A percentile compares a stretch with the other conserved stretches of the same genome.
These are phyloP conservation scores for Helichrysum umbraculigerum DNA, from an alignment of 129 eudicot genomes.

Conservation along the genomic window DNA sequence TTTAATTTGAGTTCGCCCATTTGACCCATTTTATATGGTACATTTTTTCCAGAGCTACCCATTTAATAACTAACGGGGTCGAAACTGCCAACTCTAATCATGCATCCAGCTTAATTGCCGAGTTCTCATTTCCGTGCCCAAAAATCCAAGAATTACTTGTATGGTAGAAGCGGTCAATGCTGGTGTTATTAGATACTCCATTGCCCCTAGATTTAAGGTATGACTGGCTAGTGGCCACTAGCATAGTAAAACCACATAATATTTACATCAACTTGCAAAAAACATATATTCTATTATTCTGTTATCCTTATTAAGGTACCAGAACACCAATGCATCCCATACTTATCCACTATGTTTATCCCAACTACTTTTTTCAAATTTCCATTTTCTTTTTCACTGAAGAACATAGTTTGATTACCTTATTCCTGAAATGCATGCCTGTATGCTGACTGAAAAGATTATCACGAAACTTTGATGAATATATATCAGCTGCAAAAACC, in stretches of 20 bases:
- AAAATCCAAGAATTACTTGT: neutral
- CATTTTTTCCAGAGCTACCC: neutral
- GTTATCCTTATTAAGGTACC: slow-evolving; percentile 17
- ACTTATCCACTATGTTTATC: slow-evolving; percentile 13
- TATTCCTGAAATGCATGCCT: slow-evolving; percentile 84
- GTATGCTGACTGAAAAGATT: slow-evolving; percentile 59
- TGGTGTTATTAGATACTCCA: neutral
- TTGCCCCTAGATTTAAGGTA: slow-evolving; percentile 4
- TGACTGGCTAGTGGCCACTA: slow-evolving; percentile 14
- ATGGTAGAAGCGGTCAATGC: neutral
- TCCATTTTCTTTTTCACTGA: slow-evolving; percentile 10
- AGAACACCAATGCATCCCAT: slow-evolving; percentile 12
- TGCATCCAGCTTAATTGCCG: neutral
- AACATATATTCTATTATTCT: neutral
- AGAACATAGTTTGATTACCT: slow-evolving; percentile 49
- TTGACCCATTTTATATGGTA: neutral
- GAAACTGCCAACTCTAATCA: neutral
- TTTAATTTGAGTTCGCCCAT: neutral
- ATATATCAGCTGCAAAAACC: slow-evolving; percentile 89
- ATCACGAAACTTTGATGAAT: slow-evolving; percentile 70
- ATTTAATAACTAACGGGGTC: neutral
- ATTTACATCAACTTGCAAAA: slow-evolving; percentile 24
- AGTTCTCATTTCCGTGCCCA: slow-evolving; percentile 3
- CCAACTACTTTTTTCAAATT: neutral
- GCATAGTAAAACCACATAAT: slow-evolving; percentile 1